Conservation (phyloP, 495 filamentous ascomycete species). For the Penicilliopsis zonata region DNA sequence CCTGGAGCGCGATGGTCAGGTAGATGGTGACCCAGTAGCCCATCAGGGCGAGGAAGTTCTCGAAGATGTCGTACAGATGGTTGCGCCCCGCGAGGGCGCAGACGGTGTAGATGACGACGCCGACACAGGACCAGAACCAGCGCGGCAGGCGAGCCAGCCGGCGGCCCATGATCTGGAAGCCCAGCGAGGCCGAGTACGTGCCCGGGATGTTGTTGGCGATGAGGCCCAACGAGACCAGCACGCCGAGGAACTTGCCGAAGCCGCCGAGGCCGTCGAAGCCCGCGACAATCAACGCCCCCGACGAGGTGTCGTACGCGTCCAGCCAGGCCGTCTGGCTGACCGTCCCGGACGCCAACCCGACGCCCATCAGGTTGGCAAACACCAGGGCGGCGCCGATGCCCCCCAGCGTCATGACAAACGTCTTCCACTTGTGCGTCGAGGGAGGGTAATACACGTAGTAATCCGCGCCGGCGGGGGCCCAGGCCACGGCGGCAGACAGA, state of each 20-base stretch:
- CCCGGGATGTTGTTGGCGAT: slow-evolving; percentile 55
- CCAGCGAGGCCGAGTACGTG: slow-evolving; percentile 48
- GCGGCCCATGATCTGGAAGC: slow-evolving; percentile 42
- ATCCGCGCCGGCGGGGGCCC: slow-evolving; percentile 34
- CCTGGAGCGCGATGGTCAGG: slow-evolving; percentile 38
- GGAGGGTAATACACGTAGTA: slow-evolving; percentile 42
- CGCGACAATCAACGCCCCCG: slow-evolving; percentile 50
- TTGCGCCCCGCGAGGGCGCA: slow-evolving; percentile 41
- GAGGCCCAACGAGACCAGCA: slow-evolving; percentile 49
- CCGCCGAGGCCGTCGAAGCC: slow-evolving; percentile 41
- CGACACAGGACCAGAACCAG: slow-evolving; percentile 34
- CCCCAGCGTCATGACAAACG: slow-evolving; percentile 26
- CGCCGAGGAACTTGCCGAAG: slow-evolving; percentile 53
- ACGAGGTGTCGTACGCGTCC: slow-evolving; percentile 40
- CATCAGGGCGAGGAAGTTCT: slow-evolving; percentile 48
- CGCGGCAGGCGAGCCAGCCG: slow-evolving; percentile 33
- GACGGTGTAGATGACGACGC: slow-evolving; percentile 40
- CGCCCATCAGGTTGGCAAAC: slow-evolving; percentile 49
- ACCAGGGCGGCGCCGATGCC: slow-evolving; percentile 36
- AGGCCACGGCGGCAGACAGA: slow-evolving; percentile 39
- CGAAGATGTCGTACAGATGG: slow-evolving; percentile 42
- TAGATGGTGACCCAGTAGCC: slow-evolving; percentile 47
- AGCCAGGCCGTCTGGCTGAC: slow-evolving; percentile 34
- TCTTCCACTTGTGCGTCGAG: slow-evolving; percentile 23
- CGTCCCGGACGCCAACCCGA: slow-evolving; percentile 52